Base-by-base conservation (phyloP, 768 basidiomycete genomes). In the Boletus speciosus region DNA sequence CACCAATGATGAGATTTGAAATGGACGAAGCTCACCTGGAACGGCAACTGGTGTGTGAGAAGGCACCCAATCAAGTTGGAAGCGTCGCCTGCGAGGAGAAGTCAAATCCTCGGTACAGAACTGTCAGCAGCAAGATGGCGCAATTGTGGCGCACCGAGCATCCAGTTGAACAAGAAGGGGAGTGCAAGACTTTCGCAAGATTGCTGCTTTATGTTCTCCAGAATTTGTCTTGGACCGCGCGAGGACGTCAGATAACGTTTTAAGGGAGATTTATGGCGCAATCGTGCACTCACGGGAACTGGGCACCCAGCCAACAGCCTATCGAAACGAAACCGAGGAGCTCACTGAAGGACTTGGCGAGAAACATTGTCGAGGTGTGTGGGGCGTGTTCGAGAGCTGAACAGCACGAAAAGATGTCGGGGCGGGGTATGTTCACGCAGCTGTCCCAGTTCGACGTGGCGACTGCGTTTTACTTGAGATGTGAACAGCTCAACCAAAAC, bases 141-240 rank as follows among this genome's bases (percentile, higher is more conserved):
- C 54, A 53, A 55, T 25, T n/a, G 45, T 23, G 37, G 71, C 81
- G 63, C 64, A 93, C 93, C 94, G 23, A 91, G 77, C 54, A 94
- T 75, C 97, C 97, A 99, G 62, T 91, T 97, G 57, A 85, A 78
- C 50, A 99, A 79, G 71, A 99, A 99, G 0, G 95, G 93, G 16
- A 98, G 76, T 1, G 97, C 89, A 47, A 99, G 84, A 31, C 95
- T 88, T 62, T 93, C 93, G 67, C 88, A 92, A 41, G 90, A 93
- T 67, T 86, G 82, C 16, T 79, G 74, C 52, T 76, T 77, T 52
- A 80, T 74, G 70, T 95, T 97, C 74, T 91, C 86, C 32, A 94
- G 44, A 9, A 96, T 79, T 76, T 97, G 94, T 45, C 93, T 95
- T 54, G 45, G 8, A 47, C 6, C 15, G 19, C 46, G 39, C 41